Base-by-base conservation (phyloP, 2,329 filamentous ascomycete species). In the Pseudogymnoascus sp. region DNA sequence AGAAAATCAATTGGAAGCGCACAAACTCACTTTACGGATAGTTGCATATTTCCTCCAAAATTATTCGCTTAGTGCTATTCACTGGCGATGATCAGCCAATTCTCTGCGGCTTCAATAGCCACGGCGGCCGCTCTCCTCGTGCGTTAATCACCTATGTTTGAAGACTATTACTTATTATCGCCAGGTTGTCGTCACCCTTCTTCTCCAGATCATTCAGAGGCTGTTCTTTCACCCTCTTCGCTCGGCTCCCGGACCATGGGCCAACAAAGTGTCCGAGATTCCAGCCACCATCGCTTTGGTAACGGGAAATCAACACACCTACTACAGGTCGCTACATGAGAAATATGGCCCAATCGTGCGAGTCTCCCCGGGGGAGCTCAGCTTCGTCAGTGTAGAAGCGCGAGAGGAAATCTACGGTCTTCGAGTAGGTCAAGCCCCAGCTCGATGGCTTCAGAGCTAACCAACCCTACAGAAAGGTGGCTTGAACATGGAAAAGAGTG, bases 301-400 rank as follows among this genome's bases (percentile, higher is more conserved):
- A 1, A 56, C 50, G 10, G 50, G 50, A 33, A 56, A 56, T 19
- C 50, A 56, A 33, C 50, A 56, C 28, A 33, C 50, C 1, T 56
- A 56, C n/a, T 56, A 56, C 50, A 56, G 50, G 28, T 56, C 50
- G 38, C 66, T 56, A 3, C 73, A 75, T 53, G 61, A 68, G 11
- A 63, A 66, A 43, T 75, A 76, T 56, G 74, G 74, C 7, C 66
- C 68, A 6, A 63, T 73, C 2, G 68, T 77, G 2, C 72, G 74
- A 6, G 66, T 77, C 8, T 68, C 70, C 1, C 75, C 73, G 0
- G 70, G 73, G 11, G 71, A 75, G 64, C 68, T 77, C 8, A 69
- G 71, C 62, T 75, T 77, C 66, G 68, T 67, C 59, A 68, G 72
- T 41, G 66, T 68, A 2, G 68, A 71, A 53, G 73, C 75, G 10